Evolutionary conservation across 345 rosid species (phyloP).

Genomic region (Citrus maxima): DNA sequence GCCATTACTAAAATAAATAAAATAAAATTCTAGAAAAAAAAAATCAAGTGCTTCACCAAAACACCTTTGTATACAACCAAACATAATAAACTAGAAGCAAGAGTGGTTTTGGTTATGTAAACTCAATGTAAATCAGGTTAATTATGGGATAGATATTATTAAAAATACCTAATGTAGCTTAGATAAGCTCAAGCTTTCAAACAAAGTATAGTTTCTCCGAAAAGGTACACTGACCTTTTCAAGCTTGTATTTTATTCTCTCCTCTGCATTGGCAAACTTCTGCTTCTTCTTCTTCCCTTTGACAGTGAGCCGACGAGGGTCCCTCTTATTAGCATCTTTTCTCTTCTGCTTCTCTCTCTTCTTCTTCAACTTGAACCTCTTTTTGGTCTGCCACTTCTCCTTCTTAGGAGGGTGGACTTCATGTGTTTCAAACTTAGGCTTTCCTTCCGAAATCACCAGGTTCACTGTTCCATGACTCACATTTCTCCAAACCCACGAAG

Average conservation of each 20-base stretch:
- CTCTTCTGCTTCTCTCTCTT: slow-evolving; percentile 77
- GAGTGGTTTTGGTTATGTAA: not conserved
- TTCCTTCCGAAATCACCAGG: slow-evolving; percentile 81
- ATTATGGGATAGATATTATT: not conserved
- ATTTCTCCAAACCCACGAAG: slow-evolving; percentile 39
- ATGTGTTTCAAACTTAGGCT: slow-evolving; percentile 78
- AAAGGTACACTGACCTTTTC: slow-evolving; percentile 51
- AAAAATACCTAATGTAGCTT: not conserved
- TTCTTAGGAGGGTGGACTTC: slow-evolving; percentile 81
- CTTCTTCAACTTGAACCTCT: slow-evolving; percentile 65
- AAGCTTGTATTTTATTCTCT: slow-evolving; percentile 72
- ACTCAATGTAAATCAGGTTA: not conserved
- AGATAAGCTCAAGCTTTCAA: not conserved
- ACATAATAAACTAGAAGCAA: not conserved
- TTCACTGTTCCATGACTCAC: slow-evolving; percentile 64
- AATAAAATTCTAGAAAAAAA: not conserved
- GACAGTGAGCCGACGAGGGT: slow-evolving; percentile 68
- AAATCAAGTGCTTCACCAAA: not conserved
- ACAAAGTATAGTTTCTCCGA: not conserved
- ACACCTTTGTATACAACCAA: not conserved
- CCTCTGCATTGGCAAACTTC: slow-evolving; percentile 73
- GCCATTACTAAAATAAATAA: not conserved
- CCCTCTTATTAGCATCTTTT: slow-evolving; percentile 78
- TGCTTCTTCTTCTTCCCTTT: slow-evolving; percentile 56
- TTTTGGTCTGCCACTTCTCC: slow-evolving; percentile 76